These are phyloP conservation scores for Setomelanomma holmii DNA, from an alignment of 2,329 filamentous ascomycete species.

Conservation along the genomic window DNA sequence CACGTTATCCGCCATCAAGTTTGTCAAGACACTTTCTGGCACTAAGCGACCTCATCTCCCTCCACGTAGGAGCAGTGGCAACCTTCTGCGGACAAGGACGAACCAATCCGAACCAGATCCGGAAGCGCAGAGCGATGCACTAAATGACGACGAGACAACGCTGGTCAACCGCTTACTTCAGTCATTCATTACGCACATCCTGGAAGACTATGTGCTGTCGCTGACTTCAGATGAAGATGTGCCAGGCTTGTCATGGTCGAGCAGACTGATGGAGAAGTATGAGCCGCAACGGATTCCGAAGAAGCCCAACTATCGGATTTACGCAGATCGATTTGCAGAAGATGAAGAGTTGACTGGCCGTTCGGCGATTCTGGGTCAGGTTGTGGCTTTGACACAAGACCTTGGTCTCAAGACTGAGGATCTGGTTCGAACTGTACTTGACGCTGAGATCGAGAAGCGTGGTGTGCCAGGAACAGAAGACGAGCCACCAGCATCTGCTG, in stretches of 20 bases:
- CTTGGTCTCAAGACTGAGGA: conserved; percentile 58
- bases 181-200: conserved; percentile 77
- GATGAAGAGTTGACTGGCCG: conserved; percentile 67
- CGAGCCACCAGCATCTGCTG: conserved; percentile 59
- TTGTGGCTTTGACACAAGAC: conserved; percentile 71
- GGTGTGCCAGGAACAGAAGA: conserved; percentile 59
- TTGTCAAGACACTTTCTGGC: conserved; percentile 73
- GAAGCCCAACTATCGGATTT: conserved; percentile 67
- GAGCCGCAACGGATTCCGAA: conserved; percentile 64
- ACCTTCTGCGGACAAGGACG: conserved; percentile 48
- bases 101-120: conserved; percentile 58
- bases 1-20: conserved; percentile 72
- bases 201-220: conserved; percentile 75
- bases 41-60: conserved; percentile 71
- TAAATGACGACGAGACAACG: conserved; percentile 62
- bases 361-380: conserved; percentile 73
- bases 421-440: conserved; percentile 54
- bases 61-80: conserved; percentile 62
- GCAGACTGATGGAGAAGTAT: conserved; percentile 71
- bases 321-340: conserved; percentile 69
- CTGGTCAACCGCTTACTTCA: conserved; percentile 72
- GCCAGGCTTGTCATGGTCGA: conserved; percentile 59
- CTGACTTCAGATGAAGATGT: conserved; percentile 54
- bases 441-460: conserved; percentile 49
- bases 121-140: conserved; percentile 58